Base-by-base conservation (phyloP, 306 rosid species). In the Psophocarpus tetragonolobus region DNA sequence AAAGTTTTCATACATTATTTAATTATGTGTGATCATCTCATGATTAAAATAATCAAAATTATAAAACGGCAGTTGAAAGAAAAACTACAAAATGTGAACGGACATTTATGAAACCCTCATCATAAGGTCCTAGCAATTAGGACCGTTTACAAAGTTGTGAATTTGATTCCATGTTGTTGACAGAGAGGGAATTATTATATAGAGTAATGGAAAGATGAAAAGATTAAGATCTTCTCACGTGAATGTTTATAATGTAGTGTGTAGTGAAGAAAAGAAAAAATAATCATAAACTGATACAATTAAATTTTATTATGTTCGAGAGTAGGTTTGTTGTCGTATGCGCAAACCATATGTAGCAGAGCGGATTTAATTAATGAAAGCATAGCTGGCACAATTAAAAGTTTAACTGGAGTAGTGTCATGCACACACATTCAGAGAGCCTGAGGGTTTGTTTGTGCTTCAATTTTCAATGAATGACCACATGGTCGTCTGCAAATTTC, bases 381-480 rank as follows among this genome's bases (percentile, higher is more conserved):
- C 66, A 74, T 77, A 84, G 90, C 79, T 87, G 86, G 74, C 84
- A 78, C 42, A 77, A 82, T 70, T 71, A 81, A 81, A 57, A 66
- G 71, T 74, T 74, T 75, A 57, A 75, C 45, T 78, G 88, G 74
- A 81, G 27, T 47, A 27, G 76, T 72, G 84, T 75, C 68, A 73
- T 54, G 67, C 29, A 72, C 48, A 53, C 81, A 62, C 67, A 64
- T 51, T 35, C 58, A 72, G 13, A 67, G 70, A 15, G 77, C 30
- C 35, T 1, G 68, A 23, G 30, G 27, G 75, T 56, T 61, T 48
- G 73, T 35, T 41, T 27, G 74, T 76, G 85, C 66, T 88, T 85
- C 89, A 86, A 80, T 75, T 86, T 86, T 91, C 85, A 86, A 88
- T 75, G 88, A 79, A 86, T 87, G 80, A 80, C 95, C 95, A 90